Evolutionary conservation across 2,329 filamentous ascomycete species (phyloP), one percentile per base, ranked within the genome.

Genomic region (Camillea tinctor): DNA sequence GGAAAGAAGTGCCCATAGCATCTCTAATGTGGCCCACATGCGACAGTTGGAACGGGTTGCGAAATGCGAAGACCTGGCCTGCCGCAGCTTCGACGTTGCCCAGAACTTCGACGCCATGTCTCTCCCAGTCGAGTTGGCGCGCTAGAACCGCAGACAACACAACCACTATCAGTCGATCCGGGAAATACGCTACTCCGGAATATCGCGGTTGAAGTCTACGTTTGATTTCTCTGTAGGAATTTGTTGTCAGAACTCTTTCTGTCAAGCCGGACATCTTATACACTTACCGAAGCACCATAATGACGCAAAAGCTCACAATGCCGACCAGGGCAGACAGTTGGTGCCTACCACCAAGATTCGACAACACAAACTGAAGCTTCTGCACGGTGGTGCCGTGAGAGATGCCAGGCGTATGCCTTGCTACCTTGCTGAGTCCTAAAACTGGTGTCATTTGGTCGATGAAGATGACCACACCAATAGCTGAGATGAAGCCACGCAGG

Each of bases 371-470:
- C 4, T 86, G 74, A 24, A 97, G 80, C 77, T 98, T 98, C 62
- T 94, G 88, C 53, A 95, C 82, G 55, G 89, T 93, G 73, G 91
- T 97, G 17, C 91, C 92, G 71, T 98, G 94, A 50, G 85, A 85
- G 2, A 93, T 85, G n/a, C 84, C 82, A 1, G 80, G 79, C 2
- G 75, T 72, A 17, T 88, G 77, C 56, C 85, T 86, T 0, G 93
- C 91, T 19, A 87, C 76, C 1, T 82, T 78, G 44, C 81, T 83
- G 21, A 99, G 81, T 0, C 95, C 95, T 69, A 96, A 83, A 75
- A 98, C 93, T 0, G 94, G 93, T 56, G 97, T 91, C 51, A 97
- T 79, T 76, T 99, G 95, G 74, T 98, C 95, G 40, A 98, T 92
- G 48, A 96, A 87, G 72, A 99, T 98, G 65, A 98, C 93, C 58